Conservation (phyloP, 2,329 filamentous ascomycete genomes). For the Raffaelea arxii region DNA sequence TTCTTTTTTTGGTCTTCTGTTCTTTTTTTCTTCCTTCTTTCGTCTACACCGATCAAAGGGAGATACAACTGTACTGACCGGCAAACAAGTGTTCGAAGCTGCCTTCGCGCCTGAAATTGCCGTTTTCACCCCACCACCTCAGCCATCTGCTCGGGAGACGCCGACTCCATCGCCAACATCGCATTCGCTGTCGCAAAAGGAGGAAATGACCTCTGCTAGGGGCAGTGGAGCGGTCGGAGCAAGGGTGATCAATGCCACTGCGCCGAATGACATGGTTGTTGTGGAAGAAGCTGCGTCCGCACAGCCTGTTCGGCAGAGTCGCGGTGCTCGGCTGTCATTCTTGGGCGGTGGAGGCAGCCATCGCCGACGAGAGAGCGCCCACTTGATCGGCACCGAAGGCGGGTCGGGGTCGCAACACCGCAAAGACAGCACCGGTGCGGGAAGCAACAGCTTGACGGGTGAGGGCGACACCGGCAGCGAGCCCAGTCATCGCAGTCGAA, state of each 20-base stretch:
- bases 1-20: background rate
- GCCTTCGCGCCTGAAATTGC: conserved; percentile 58
- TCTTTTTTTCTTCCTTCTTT: too few relatives aligned
- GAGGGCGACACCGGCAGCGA: conserved; percentile 20
- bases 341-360: conserved; percentile 34
- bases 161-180: conserved; percentile 33
- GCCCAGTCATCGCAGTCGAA: conserved; percentile 11
- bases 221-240: conserved; percentile 7
- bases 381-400: conserved; percentile 5
- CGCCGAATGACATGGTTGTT: background rate
- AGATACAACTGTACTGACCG: too few relatives aligned
- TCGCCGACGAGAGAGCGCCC: conserved; percentile 9
- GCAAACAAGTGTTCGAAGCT: conserved; percentile 51
- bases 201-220: conserved; percentile 23
- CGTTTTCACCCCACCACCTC: conserved; percentile 43
- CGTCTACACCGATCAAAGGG: too few relatives aligned
- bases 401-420: background rate
- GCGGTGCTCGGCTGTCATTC: conserved; percentile 47
- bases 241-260: background rate
- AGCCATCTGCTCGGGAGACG: conserved; percentile 29
- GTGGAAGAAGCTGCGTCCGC: conserved; percentile 39
- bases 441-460: conserved; percentile 13
- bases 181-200: conserved; percentile 28
- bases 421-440: conserved; percentile 10
- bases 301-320: conserved; percentile 39